Evolutionary conservation across 2,329 filamentous ascomycete species (phyloP), one percentile per base, ranked within the genome.

Genomic region (Aphanoascus verrucosus): DNA sequence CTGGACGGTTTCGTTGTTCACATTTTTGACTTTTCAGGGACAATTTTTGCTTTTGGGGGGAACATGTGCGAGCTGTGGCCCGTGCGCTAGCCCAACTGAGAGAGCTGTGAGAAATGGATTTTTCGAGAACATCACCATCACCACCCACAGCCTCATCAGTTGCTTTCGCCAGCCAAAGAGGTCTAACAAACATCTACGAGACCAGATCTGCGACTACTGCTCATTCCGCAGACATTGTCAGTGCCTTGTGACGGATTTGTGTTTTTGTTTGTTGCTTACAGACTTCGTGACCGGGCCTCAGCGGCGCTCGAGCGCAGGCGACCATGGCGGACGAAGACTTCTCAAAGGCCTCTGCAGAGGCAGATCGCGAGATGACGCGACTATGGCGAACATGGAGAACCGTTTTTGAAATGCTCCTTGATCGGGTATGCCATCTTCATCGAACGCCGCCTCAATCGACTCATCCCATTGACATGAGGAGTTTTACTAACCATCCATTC

Each of bases 351-450:
- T 67, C 67, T 53, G 63, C 62, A 32, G 70, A 72, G 35, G 67
- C 68, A 53, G 65, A 69, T 55, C 66, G 65, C 59, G 68, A 72
- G 60, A 69, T 70, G 64, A 77, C 81, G 59, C 83, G 86, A 67
- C 81, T 96, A 62, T 98, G 93, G 91, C 86, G 91, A 70, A 88
- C 90, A 63, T 94, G 88, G 82, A 83, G 83, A 71, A 98, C 93
- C 7, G 83, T 89, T 47, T 88, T 94, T 71, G 88, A 98, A 77
- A 94, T 98, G 91, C 85, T 93, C 62, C 77, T 80, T 57, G 93
- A 97, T 70, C 77, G 91, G 69, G 90, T 95, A 80, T 64, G 85
- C 44, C 45, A 37, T 62, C 56, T 44, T 37, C 34, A 28, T 28
- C 23, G 23, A 28, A 28, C 3, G 23, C 23, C 23, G 23, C 23